Conservation (phyloP, 2,329 filamentous ascomycete species). For the Fusarium mangiferae region DNA sequence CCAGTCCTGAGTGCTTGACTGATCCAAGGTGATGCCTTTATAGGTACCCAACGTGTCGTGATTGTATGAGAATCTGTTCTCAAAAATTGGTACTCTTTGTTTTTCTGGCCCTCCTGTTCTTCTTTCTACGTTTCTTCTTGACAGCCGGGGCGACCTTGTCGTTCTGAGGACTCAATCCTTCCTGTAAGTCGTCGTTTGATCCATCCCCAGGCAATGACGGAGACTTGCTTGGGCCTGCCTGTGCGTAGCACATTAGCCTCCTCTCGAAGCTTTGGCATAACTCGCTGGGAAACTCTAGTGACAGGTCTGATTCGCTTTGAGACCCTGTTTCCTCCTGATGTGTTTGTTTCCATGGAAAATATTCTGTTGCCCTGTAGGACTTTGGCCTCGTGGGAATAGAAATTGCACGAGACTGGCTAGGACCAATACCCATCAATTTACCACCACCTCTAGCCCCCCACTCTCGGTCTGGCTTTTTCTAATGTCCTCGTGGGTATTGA, state of each 20-base stretch:
- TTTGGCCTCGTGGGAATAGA: not conserved
- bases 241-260: not conserved
- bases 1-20: conserved; percentile 19
- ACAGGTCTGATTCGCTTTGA: not conserved
- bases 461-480: not conserved
- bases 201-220: not conserved
- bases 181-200: not conserved
- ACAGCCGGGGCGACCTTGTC: not conserved
- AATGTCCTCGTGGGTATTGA: not conserved
- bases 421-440: not conserved
- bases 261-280: not conserved
- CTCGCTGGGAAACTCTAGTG: not conserved
- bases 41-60: conserved; percentile 24
- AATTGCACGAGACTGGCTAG: not conserved
- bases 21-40: conserved; percentile 18
- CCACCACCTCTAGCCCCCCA: not conserved
- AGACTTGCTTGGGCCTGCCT: not conserved
- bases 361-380: not conserved
- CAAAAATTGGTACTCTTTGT: not conserved
- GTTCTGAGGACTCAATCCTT: not conserved
- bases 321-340: not conserved
- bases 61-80: conserved; percentile 1
- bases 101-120: not conserved
- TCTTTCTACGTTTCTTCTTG: not conserved
- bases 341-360: not conserved